Conservation (phyloP, 805 yeast species). For the Cyberlindnera euphorbiiphila region DNA sequence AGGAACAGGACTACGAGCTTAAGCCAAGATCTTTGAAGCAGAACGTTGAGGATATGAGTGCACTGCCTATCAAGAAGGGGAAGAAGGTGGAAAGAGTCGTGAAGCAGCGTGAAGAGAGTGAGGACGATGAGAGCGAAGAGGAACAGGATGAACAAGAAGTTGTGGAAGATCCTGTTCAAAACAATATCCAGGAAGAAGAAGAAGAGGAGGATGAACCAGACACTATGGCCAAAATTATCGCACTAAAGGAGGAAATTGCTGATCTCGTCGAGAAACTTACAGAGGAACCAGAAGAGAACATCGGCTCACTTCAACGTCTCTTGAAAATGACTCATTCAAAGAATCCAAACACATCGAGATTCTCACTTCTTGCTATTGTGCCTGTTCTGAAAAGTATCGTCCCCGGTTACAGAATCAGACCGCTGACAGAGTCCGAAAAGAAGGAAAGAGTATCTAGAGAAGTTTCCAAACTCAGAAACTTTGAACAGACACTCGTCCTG, state of each 20-base stretch:
- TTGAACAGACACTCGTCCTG: slow-evolving; percentile 72
- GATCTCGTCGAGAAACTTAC: slow-evolving; percentile 69
- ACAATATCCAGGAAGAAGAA: slow-evolving; percentile 15
- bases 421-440: slow-evolving; percentile 75
- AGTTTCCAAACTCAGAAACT: slow-evolving; percentile 68
- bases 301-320: slow-evolving; percentile 58
- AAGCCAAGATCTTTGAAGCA: slow-evolving; percentile 56
- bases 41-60: slow-evolving; percentile 50
- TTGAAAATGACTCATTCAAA: slow-evolving; percentile 67
- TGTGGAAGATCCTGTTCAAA: slow-evolving; percentile 30
- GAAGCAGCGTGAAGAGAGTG: slow-evolving; percentile 27
- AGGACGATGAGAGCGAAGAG: slow-evolving; percentile 24
- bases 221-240: slow-evolving; percentile 50
- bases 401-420: slow-evolving; percentile 84
- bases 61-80: slow-evolving; percentile 75
- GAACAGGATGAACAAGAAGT: slow-evolving; percentile 27
- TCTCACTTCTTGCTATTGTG: slow-evolving; percentile 73
- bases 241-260: slow-evolving; percentile 81
- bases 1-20: slow-evolving; percentile 76
- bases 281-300: slow-evolving; percentile 88
- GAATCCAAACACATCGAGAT: slow-evolving; percentile 60
- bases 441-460: slow-evolving; percentile 82
- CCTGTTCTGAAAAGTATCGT: slow-evolving; percentile 82
- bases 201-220: slow-evolving; percentile 37
- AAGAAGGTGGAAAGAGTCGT: slow-evolving; percentile 73